Conservation (phyloP, 192 early-diverging fungal genomes). For the Thamnidium elegans region DNA sequence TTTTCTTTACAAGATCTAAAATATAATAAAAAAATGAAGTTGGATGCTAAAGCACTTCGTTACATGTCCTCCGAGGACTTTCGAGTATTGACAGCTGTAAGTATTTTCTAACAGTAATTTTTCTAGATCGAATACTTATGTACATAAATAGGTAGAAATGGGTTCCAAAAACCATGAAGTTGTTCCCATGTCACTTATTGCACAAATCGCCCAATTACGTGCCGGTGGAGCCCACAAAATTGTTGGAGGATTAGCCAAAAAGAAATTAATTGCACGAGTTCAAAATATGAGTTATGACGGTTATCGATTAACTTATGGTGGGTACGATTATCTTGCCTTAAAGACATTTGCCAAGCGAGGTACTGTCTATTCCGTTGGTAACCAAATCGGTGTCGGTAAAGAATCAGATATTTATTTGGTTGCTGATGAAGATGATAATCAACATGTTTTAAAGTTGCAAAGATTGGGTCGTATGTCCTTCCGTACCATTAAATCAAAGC, state of each 20-base stretch:
- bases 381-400: constrained; percentile 99
- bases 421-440: constrained; percentile 85
- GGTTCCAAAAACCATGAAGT: constrained; percentile 98
- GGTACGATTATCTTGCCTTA: constrained; percentile 98
- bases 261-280: constrained; percentile 85
- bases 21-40: constrained; percentile 67
- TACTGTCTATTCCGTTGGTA: constrained; percentile 89
- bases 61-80: constrained; percentile 95
- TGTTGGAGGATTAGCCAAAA: constrained; percentile 83
- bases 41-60: constrained; percentile 90
- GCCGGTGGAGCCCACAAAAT: constrained; percentile 83
- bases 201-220: constrained; percentile 89
- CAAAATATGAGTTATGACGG: constrained; percentile 89
- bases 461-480: constrained; percentile 94
- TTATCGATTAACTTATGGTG: constrained; percentile 96
- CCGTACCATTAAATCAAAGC: constrained; percentile 93
- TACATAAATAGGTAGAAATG: constrained; percentile 73
- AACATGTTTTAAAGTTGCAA: constrained; percentile 96
- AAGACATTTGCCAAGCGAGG: constrained; percentile 89
- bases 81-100: constrained; percentile 90
- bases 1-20: background rate
- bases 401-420: constrained; percentile 99
- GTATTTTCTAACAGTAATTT: background rate
- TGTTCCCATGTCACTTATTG: constrained; percentile 89
- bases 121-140: background rate